phyloP scores from a whole-genome alignment of 305 asterid species.

The Fraxinus sp. region DNA sequence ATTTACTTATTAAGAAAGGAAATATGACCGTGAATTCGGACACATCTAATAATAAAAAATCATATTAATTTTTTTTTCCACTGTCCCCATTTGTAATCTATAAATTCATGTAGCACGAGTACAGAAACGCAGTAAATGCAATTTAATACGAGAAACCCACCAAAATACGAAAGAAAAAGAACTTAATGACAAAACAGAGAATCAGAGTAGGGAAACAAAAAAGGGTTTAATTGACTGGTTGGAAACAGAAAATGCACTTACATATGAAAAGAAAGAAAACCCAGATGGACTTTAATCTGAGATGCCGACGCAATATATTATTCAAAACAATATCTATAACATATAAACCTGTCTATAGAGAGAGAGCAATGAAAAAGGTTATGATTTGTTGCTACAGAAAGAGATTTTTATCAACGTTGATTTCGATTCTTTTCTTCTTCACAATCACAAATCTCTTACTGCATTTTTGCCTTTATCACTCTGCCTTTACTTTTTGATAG shows the following conservation, averaged over 20 bases:
- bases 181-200: background rate
- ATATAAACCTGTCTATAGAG: background rate
- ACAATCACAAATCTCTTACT: background rate
- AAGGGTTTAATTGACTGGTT: background rate
- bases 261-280: slow-evolving; percentile 13
- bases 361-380: slow-evolving; percentile 18
- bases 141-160: slow-evolving; percentile 19
- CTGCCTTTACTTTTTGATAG: background rate
- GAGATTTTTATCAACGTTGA: background rate
- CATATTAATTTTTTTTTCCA: slow-evolving; percentile 16
- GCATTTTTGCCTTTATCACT: background rate
- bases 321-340: background rate
- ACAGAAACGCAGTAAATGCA: slow-evolving; percentile 12
- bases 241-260: background rate
- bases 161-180: background rate
- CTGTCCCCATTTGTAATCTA: background rate
- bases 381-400: background rate
- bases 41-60: background rate
- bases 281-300: slow-evolving; percentile 32
- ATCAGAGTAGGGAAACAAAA: slow-evolving; percentile 11
- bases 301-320: slow-evolving; percentile 11
- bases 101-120: slow-evolving; percentile 26
- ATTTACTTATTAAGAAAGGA: slow-evolving; percentile 11
- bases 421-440: background rate
- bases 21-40: background rate